Base-by-base conservation (phyloP, 2,329 filamentous ascomycete species). In the Amauroascus niger region DNA sequence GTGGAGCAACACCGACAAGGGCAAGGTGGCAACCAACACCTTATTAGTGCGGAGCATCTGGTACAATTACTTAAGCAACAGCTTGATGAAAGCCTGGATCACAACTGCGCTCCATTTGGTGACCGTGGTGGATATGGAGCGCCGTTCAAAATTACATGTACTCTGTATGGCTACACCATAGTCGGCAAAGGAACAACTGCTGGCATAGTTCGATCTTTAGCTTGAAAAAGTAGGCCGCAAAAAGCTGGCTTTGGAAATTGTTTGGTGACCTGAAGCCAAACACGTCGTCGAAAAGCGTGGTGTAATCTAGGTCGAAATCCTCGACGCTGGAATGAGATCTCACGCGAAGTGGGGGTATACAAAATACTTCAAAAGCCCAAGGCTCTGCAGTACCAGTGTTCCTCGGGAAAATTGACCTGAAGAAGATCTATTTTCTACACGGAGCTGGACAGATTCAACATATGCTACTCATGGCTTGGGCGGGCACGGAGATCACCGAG, bases 101-200 rank as follows among this genome's bases (percentile, higher is more conserved):
- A 62, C 41, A 55, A 63, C 46, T 65, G 61, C 52, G 63, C 61
- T 9, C 64, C 61, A 1, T 57, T 66, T 1, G 62, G 64, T 11
- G 18, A 11, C 24, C 62, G 59, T 59, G 63, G 64, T 20, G 43
- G 58, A 11, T 63, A 50, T 18, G 63, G 65, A 9, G 63, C 61
- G 5, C 62, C 59, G 26, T 67, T 67, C 48, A 65, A 65, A 50
- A 56, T 67, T 45, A 65, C 61, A 3, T 65, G 57, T 51, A 26
- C 55, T 8, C 46, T 46, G 22, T 64, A 61, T 52, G 62, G 64
- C 3, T 62, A 62, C 43, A 60, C 60, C 1, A 20, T 62, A 30
- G 51, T 68, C 35, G 65, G 63, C 13, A 69, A 69, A 57, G 64
- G 63, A 20, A 68, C 65, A 1, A 67, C 61, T 6, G 61, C 59